These are phyloP conservation scores for Parietichytrium sp. DNA, from an alignment of 108 stramenopile species.

Conservation along the genomic window DNA sequence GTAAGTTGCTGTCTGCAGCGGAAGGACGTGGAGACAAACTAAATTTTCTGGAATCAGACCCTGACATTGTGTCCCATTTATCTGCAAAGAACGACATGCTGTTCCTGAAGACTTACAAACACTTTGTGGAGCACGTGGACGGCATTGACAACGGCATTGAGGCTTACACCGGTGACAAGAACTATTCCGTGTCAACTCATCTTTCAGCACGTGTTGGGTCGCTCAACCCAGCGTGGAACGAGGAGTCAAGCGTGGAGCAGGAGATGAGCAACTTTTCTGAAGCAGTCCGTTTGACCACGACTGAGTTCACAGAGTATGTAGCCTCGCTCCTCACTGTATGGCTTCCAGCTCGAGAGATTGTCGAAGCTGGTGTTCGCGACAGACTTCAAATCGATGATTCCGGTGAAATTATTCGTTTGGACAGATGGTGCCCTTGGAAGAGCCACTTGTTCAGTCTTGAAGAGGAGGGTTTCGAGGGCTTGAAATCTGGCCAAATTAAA, in stretches of 20 bases:
- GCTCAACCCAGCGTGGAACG: conserved; percentile 91
- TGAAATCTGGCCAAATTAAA: conserved; percentile 60
- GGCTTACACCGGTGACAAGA: conserved; percentile 45
- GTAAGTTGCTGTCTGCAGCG: too few relatives aligned
- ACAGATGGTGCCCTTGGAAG: conserved; percentile 86
- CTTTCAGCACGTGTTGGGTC: conserved; percentile 77
- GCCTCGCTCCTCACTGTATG: conserved; percentile 77
- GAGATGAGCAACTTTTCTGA: conserved; percentile 80
- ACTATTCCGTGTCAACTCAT: conserved; percentile 81
- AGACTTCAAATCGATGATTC: conserved; percentile 69
- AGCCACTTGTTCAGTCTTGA: conserved; percentile 88
- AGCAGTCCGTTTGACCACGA: conserved; percentile 76
- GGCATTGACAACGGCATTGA: conserved; percentile 98
- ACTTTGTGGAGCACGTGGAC: conserved; percentile 92
- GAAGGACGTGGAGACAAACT: too few relatives aligned
- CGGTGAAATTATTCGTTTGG: conserved; percentile 76
- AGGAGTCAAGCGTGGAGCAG: conserved; percentile 57
- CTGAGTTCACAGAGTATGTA: conserved; percentile 78
- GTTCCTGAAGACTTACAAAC: conserved; percentile 75
- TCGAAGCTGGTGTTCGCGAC: conserved; percentile 71
- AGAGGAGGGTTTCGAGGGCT: conserved; percentile 60
- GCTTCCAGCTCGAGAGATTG: conserved; percentile 82
- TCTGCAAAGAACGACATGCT: conserved; percentile 62
- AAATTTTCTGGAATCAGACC: neutral
- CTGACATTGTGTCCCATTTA: neutral